Conservation (phyloP, 345 rosid species). For the Boechera stricta region DNA sequence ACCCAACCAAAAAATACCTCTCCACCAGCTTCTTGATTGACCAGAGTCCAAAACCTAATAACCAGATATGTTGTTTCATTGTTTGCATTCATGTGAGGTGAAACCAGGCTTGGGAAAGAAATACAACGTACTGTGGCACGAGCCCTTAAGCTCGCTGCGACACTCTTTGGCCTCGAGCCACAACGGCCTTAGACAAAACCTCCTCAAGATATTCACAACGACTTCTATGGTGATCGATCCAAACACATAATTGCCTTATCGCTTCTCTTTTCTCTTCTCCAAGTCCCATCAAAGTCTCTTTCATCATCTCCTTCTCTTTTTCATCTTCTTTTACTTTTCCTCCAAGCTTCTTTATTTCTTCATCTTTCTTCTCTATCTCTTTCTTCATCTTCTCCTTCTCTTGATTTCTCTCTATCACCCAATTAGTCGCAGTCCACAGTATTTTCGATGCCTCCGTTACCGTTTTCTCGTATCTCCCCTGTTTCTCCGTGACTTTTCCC, state of each 20-base stretch:
- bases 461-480: constrained; percentile 47
- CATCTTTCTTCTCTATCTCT: constrained; percentile 41
- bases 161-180: constrained; percentile 39
- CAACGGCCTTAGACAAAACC: constrained; percentile 38
- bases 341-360: constrained; percentile 52
- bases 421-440: constrained; percentile 58
- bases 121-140: constrained; percentile 22
- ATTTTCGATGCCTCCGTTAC: constrained; percentile 52
- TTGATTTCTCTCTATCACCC: constrained; percentile 55
- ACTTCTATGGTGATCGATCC: constrained; percentile 82
- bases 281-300: constrained; percentile 52
- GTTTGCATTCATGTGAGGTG: constrained; percentile 23
- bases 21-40: constrained; percentile 19
- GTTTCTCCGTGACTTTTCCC: constrained; percentile 52
- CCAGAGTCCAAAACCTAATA: constrained; percentile 13
- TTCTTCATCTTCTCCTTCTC: constrained; percentile 48
- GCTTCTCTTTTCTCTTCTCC: constrained; percentile 91
- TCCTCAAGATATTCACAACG: constrained; percentile 63
- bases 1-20: constrained; percentile 18
- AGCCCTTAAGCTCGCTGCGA: constrained; percentile 34
- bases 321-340: constrained; percentile 54
- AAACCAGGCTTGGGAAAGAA: background rate
- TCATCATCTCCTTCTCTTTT: constrained; percentile 58
- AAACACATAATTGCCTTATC: constrained; percentile 80
- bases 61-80: constrained; percentile 13